These are phyloP conservation scores for Volvariella surrecta DNA, from an alignment of 1,284 basidiomycete species.

Conservation along the genomic window DNA sequence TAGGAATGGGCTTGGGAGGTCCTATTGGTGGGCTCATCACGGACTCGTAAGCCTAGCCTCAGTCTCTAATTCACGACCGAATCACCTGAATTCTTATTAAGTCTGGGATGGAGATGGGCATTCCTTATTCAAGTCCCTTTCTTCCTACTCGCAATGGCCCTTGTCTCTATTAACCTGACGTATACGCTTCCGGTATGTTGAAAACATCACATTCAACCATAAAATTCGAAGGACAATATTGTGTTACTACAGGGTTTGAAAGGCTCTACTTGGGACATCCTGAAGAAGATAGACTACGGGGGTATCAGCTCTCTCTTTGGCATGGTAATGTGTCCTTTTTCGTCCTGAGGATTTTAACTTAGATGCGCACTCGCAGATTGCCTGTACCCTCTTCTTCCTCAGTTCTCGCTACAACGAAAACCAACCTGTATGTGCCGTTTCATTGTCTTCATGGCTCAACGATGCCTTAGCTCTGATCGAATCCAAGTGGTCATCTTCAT, in stretches of 20 bases:
- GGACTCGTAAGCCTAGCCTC: constrained; percentile 39
- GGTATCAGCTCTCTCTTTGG: constrained; percentile 55
- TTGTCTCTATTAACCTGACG: constrained; percentile 47
- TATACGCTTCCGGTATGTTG: constrained; percentile 54
- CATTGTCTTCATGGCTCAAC: neutral
- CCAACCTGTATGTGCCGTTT: constrained; percentile 31
- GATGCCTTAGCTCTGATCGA: constrained; percentile 5
- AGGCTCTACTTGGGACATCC: constrained; percentile 25
- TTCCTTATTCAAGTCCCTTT: constrained; percentile 71
- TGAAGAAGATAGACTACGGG: constrained; percentile 44
- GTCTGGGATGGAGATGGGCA: constrained; percentile 74
- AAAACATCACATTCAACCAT: no score
- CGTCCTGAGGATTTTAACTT: neutral
- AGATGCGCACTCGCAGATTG: constrained; percentile 35
- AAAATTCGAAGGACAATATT: no score
- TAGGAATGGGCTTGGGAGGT: constrained; percentile 73
- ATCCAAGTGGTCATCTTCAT: constrained; percentile 51
- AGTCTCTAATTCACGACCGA: no score
- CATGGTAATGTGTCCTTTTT: constrained; percentile 35
- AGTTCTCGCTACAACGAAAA: constrained; percentile 64
- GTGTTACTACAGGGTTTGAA: constrained; percentile 22
- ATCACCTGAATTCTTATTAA: constrained; percentile 15
- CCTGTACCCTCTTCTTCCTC: constrained; percentile 60
- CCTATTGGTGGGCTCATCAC: constrained; percentile 68
- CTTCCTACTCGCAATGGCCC: constrained; percentile 47